Base-by-base conservation (phyloP, 2,329 filamentous ascomycete genomes). In the Akanthomyces lecanii region DNA sequence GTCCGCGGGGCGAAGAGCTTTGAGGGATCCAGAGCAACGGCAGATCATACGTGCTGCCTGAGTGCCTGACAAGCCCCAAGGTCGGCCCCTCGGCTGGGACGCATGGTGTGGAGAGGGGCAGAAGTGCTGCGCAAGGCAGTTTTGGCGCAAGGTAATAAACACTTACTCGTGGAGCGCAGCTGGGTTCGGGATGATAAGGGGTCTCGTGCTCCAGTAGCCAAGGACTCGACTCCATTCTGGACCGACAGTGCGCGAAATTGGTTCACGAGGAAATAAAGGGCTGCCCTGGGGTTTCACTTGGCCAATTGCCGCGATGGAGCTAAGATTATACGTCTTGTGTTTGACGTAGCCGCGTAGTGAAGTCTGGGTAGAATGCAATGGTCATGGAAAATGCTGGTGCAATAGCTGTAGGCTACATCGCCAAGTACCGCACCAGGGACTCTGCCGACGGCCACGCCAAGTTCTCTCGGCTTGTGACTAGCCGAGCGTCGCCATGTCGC, bases 231-330 rank as follows among this genome's bases (percentile, higher is more conserved):
- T 52, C 57, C 57, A 44, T 33, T 12, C 47, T 51, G 57, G 14
- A 36, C 57, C 57, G 47, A 60, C 57, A 59, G 12, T 59, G 56
- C 38, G 57, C 57, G 57, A 30, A 38, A 42, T 40, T 60, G 38
- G 10, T 60, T 33, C n/a, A 52, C 57, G 18, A 52, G 38, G 14
- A 52, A 33, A 36, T n/a, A n/a, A 10, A 52, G 28, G 38, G 38
- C 38, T 38, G 21, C 36, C 36, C 36, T 38, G 36, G 36, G 14
- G 38, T 40, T 16, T 40, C 38, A 40, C 12, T 40, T 16, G 38
- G 14, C 38, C 38, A 16, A 16, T 40, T 40, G 38, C 38, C 38
- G 38, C 38, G 38, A 14, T 40, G 38, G 38, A 40, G 38, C 38
- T 40, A 16, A 11, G 2, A 3, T 36, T 11, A 36, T 16, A 12